phyloP scores from a whole-genome alignment of 2,329 filamentous ascomycete species.

The Pleurostoma richardsiae region DNA sequence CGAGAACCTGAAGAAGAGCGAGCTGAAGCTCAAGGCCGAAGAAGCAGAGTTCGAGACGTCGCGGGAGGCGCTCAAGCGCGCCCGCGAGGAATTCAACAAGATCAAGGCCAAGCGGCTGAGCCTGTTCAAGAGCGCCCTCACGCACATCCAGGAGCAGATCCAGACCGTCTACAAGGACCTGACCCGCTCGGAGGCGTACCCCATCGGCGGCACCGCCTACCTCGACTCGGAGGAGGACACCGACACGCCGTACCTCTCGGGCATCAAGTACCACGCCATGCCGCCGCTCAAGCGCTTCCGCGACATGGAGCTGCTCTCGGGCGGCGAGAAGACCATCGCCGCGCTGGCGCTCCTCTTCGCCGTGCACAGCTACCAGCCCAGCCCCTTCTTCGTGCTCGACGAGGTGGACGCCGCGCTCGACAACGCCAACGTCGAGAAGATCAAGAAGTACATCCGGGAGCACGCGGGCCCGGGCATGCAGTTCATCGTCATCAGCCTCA shows the following conservation, averaged over 20 bases:
- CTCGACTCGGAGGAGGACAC: slow-evolving; percentile 90
- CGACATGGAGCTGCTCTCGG: slow-evolving; percentile 97
- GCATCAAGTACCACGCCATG: slow-evolving; percentile 98
- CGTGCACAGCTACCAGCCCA: slow-evolving; percentile 92
- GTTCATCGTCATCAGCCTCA: slow-evolving; percentile 96
- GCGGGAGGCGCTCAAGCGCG: slow-evolving; percentile 65
- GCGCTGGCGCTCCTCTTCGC: slow-evolving; percentile 94
- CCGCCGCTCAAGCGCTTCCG: slow-evolving; percentile 96
- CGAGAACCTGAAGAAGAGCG: slow-evolving; percentile 82
- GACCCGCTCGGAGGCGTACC: slow-evolving; percentile 84
- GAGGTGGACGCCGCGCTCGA: slow-evolving; percentile 98
- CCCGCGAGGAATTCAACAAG: slow-evolving; percentile 77
- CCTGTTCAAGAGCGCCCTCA: slow-evolving; percentile 92
- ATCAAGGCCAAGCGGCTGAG: slow-evolving; percentile 80
- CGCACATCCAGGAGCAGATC: slow-evolving; percentile 93
- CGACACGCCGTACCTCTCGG: slow-evolving; percentile 92
- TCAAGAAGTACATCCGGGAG: slow-evolving; percentile 92
- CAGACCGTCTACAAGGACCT: slow-evolving; percentile 91
- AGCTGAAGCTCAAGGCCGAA: slow-evolving; percentile 74
- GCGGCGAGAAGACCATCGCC: slow-evolving; percentile 98
- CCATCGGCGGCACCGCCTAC: slow-evolving; percentile 83
- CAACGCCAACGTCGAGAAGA: slow-evolving; percentile 92
- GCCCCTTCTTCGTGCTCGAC: slow-evolving; percentile 95
- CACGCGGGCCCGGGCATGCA: slow-evolving; percentile 97
- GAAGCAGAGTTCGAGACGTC: slow-evolving; percentile 89